Base-by-base conservation (phyloP, 1,284 basidiomycete genomes). In the Irpex rosettiformis region DNA sequence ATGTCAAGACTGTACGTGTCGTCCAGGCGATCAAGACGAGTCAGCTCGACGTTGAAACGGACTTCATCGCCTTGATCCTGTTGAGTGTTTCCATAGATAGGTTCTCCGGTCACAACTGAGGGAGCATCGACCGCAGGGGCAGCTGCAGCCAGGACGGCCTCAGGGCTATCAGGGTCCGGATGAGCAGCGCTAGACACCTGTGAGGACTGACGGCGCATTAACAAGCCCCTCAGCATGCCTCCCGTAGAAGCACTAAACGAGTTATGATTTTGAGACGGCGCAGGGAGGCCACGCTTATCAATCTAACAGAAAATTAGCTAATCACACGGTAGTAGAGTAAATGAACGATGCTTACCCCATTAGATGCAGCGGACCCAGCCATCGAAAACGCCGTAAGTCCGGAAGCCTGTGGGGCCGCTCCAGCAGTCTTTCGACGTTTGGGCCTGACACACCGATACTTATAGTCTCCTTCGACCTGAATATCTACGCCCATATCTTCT, bases 21-120 rank as follows among this genome's bases (percentile, higher is more conserved):
- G 65, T 89, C 90, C 68, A 97, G 78, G 61, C 94, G 85, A 72
- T 93, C 91, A 68, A 97, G 81, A 64, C 89, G 79, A 52, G 94
- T 96, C 62, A 97, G 74, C 77, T 98, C 95, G 58, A 96, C 88
- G 18, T 86, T 91, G 78, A 97, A 97, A 64, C 92, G 85, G 62
- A 97, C 92, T 82, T 97, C 95, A 68, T 96, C 95, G 43, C 93
- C 93, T 25, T 85, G 84, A 69, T 97, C 95, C 64, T 89, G 83
- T 5, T 80, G 73, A 27, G 75, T 66, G 62, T 93, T 89, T 16
- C 94, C 94, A 69, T 95, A 97, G 29, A 90, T 70, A 1, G 90
- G 81, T 58, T 89, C 85, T 6, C 64, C 69, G 1, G 58, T 63
- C 56, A 65, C 63, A 4, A 65, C 65, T 5, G 64, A 62, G n/a